Base-by-base conservation (phyloP, 371 early-diverging fungal genomes). In the Mortierella sp. region DNA sequence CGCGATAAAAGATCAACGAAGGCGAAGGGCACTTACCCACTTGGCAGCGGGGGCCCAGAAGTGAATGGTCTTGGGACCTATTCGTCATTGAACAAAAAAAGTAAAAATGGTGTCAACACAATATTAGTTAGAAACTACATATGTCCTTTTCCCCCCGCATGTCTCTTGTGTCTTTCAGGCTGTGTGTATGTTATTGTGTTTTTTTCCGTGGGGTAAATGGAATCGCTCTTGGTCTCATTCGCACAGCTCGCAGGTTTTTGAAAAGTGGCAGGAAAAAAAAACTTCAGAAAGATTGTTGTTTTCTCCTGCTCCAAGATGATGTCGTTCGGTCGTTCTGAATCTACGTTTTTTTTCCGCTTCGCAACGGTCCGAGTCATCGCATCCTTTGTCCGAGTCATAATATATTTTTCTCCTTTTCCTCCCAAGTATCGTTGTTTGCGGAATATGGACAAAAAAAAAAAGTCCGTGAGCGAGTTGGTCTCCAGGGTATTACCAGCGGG, bases 1-100 rank as follows among this genome's bases (percentile, higher is more conserved):
- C 4, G 22, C 48, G 31, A n/a, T n/a, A n/a, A n/a, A 34, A 45
- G 31, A 41, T 63, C 34, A 14, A 24, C 37, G 24, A 13, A 11
- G 37, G 31, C 7, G 43, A 47, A 65, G 10, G 9, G n/a, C 26
- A 80, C 85, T 52, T 86, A 91, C 92, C 96, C 96, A 96, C 91
- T 96, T 96, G 89, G 93, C 91, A 55, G 92, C 89, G 19, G 96
- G 96, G 0, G 96, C 96, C 96, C 96, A 96, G 81, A 96, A 96
- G 86, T 93, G 93, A 79, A 96, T 90, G 61, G 96, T 96, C 87
- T 95, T 95, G 70, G 96, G 96, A 44, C 96, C 96, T 87, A 88
- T 22, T 41, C 19, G 48, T 4, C 44, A 61, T 31, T 10, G 16
- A 2, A 31, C 4, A 31, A 66, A 0, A 41, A 13, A 64, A n/a